Evolutionary conservation across 2,329 filamentous ascomycete species (phyloP).

Genomic region (Epichloe scottii): DNA sequence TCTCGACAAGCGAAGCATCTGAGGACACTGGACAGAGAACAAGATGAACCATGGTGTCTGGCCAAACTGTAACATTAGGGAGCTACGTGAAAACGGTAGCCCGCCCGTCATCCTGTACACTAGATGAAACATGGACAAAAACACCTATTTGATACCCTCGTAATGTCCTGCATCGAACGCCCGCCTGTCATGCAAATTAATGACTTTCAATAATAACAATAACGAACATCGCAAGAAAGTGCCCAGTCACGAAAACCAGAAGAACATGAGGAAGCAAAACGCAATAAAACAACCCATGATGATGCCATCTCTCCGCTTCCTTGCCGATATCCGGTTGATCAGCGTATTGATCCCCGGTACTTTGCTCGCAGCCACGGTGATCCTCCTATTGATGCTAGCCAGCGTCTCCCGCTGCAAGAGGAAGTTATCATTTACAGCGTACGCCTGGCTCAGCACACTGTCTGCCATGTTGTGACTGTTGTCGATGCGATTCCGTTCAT

Average conservation of each 20-base stretch:
- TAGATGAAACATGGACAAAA: slow-evolving; percentile 1
- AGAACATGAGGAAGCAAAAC: slow-evolving; percentile 76
- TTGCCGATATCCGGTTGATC: slow-evolving; percentile 84
- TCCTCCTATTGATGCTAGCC: slow-evolving; percentile 77
- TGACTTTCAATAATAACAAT: slow-evolving; percentile 1
- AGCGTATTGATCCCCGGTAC: slow-evolving; percentile 87
- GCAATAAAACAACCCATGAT: slow-evolving; percentile 88
- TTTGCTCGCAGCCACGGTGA: slow-evolving; percentile 78
- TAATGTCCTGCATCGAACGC: slow-evolving; percentile 16
- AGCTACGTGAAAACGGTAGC: background rate
- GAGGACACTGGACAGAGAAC: background rate
- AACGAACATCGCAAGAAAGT: background rate
- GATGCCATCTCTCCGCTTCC: slow-evolving; percentile 88
- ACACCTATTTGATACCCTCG: slow-evolving; percentile 23
- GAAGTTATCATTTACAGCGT: slow-evolving; percentile 92
- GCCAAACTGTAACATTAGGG: background rate
- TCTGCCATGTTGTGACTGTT: slow-evolving; percentile 84
- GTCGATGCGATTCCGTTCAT: slow-evolving; percentile 75
- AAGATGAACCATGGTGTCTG: background rate
- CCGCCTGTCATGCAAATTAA: slow-evolving; percentile 12
- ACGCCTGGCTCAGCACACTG: slow-evolving; percentile 84
- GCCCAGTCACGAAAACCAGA: slow-evolving; percentile 52
- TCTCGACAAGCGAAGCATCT: slow-evolving; percentile 14
- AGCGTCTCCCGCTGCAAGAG: slow-evolving; percentile 76
- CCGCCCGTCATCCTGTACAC: slow-evolving; percentile 17